Evolutionary conservation across 495 filamentous ascomycete species (phyloP), one percentile per base, ranked within the genome.

Genomic region (Glonium stellatum): DNA sequence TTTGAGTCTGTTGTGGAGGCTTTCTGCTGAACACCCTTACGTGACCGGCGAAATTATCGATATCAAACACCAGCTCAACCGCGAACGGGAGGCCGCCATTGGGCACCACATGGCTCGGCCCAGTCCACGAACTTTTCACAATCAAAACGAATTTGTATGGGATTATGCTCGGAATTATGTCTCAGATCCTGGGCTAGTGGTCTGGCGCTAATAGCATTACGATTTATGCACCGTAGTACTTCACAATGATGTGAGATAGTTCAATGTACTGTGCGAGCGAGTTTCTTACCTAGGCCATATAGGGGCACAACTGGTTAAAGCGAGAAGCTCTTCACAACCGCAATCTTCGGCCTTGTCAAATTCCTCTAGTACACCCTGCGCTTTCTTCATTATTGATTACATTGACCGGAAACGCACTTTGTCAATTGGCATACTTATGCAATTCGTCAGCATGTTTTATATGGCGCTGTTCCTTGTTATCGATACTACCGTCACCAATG

Each of bases 321-420:
- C 46, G 81, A 86, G 62, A 79, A 77, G 31, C 78, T 88, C 1
- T 78, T 88, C 39, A 79, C 85, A 19, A 88, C 84, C 6, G 86
- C 80, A 15, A 78, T 90, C 31, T 88, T 88, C 55, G 86, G 86
- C 37, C 78, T 90, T 59, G 72, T 87, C 67, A 89, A 90, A 60
- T 78, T 89, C 57, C 9, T 79, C 85, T 0, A 79, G 85, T 18
- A 63, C 88, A 23, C 47, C 81, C 42, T 88, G 85, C 65, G 84
- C 85, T 8, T 73, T 88, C 12, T 87, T 89, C 77, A 76, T 90
- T 18, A 83, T 90, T 62, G 86, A 90, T 60, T 76, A 86, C 51
- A 84, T 88, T 62, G 86, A 87, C 5, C 84, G 87, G 46, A 87
- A 87, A 70, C 82, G 86, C 34, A 78, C 87, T 1, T 74, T 90